Conservation (phyloP, 2,329 filamentous ascomycete species). For the Periconia sp. region DNA sequence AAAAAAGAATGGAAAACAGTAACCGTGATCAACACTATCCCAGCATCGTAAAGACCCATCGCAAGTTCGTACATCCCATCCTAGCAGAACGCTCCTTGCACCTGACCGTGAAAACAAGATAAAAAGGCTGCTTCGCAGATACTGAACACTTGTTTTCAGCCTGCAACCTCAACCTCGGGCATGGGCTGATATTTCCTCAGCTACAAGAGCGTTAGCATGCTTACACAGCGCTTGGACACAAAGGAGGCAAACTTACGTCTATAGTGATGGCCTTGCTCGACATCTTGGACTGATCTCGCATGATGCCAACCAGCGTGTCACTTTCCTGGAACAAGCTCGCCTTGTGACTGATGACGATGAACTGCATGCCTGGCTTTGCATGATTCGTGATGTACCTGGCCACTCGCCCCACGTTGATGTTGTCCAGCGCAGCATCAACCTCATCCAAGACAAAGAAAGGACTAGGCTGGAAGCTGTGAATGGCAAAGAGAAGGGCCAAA, state of each 20-base stretch:
- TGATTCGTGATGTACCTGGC: slow-evolving; percentile 96
- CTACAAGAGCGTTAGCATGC: slow-evolving; percentile 19
- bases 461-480: slow-evolving; percentile 93
- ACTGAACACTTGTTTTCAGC: too few species aligned
- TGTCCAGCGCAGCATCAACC: slow-evolving; percentile 97
- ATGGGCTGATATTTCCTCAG: slow-evolving; percentile 7
- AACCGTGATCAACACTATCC: too few species aligned
- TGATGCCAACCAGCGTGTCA: slow-evolving; percentile 93
- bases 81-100: too few species aligned
- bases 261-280: slow-evolving; percentile 89
- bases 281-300: slow-evolving; percentile 92
- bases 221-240: slow-evolving; percentile 34
- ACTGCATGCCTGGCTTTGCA: slow-evolving; percentile 96
- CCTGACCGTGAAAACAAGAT: too few species aligned
- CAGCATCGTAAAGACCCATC: too few species aligned
- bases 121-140: too few species aligned
- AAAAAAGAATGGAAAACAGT: too few species aligned
- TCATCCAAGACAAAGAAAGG: slow-evolving; percentile 99
- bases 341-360: slow-evolving; percentile 97
- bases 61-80: too few species aligned
- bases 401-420: slow-evolving; percentile 94
- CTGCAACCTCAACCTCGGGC: too few species aligned
- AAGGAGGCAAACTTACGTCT: slow-evolving; percentile 72
- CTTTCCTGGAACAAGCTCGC: slow-evolving; percentile 94
- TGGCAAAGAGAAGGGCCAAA: slow-evolving; percentile 92